These are phyloP conservation scores for Mucor plumbeus DNA, from an alignment of 371 early-diverging fungal species.

Conservation along the genomic window DNA sequence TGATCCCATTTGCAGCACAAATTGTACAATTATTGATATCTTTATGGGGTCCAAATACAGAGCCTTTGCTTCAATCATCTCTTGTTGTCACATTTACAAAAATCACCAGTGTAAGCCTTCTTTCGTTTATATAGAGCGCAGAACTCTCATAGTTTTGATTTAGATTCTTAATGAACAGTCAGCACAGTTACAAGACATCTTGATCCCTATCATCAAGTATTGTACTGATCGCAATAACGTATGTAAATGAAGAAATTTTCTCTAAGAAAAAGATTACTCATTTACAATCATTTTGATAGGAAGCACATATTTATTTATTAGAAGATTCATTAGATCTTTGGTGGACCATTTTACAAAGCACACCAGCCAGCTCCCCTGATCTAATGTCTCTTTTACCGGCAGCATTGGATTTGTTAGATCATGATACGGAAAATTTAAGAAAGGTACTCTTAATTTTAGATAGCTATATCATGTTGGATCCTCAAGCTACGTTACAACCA, in stretches of 20 bases:
- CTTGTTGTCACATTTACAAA: constrained; percentile 79
- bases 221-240: constrained; percentile 67
- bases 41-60: constrained; percentile 78
- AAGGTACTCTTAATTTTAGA: constrained; percentile 79
- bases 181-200: constrained; percentile 68
- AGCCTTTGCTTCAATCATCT: constrained; percentile 82
- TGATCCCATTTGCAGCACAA: constrained; percentile 72
- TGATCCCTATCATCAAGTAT: constrained; percentile 76
- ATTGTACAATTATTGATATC: constrained; percentile 79
- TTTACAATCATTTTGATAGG: constrained; percentile 42
- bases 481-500: constrained; percentile 56
- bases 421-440: constrained; percentile 77
- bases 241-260: not conserved
- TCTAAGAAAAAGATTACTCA: not conserved
- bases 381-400: constrained; percentile 68
- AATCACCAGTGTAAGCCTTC: constrained; percentile 63
- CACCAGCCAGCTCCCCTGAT: constrained; percentile 54
- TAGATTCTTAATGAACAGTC: constrained; percentile 77
- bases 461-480: constrained; percentile 76
- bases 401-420: constrained; percentile 69
- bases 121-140: not conserved
- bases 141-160: constrained; percentile 1
- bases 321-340: constrained; percentile 92
- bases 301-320: constrained; percentile 81
- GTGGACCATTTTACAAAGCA: constrained; percentile 77